Percentiles rank a stretch among this genome's conserved stretches.
phyloP scores from a whole-genome alignment of 345 rosid genomes.

The Salix caprea region DNA sequence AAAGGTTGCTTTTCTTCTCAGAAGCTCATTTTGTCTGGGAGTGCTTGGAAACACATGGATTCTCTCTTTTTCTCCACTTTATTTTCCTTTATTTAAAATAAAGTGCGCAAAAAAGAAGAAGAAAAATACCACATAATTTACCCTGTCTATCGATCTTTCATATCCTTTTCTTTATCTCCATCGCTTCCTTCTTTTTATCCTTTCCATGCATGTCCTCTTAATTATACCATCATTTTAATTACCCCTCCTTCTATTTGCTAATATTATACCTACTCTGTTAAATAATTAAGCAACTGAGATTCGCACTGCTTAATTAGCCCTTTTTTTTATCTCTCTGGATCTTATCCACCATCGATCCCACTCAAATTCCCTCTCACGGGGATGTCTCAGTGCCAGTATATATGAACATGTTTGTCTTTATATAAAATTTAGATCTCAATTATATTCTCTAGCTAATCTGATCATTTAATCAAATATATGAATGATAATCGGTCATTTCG shows the following conservation, averaged over 20 bases:
- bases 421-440: neutral
- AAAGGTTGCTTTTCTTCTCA: conserved; percentile 63
- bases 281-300: conserved; percentile 29
- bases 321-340: conserved; percentile 28
- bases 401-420: neutral
- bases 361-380: neutral
- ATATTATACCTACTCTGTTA: neutral
- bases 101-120: conserved; percentile 1
- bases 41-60: conserved; percentile 70
- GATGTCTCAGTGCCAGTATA: neutral
- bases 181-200: conserved; percentile 5
- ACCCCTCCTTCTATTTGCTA: neutral
- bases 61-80: conserved; percentile 41
- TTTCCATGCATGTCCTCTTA: neutral
- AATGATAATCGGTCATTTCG: neutral
- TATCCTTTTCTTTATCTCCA: conserved; percentile 8
- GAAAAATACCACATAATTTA: neutral
- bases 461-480: neutral
- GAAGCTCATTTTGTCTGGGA: conserved; percentile 61
- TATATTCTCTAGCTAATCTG: neutral
- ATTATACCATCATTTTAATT: neutral
- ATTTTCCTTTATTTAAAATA: conserved; percentile 18
- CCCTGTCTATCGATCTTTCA: conserved; percentile 5
- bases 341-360: neutral
- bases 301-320: conserved; percentile 18